Base-by-base conservation (phyloP, 2,329 filamentous ascomycete species). In the Chaetomium strumarium region DNA sequence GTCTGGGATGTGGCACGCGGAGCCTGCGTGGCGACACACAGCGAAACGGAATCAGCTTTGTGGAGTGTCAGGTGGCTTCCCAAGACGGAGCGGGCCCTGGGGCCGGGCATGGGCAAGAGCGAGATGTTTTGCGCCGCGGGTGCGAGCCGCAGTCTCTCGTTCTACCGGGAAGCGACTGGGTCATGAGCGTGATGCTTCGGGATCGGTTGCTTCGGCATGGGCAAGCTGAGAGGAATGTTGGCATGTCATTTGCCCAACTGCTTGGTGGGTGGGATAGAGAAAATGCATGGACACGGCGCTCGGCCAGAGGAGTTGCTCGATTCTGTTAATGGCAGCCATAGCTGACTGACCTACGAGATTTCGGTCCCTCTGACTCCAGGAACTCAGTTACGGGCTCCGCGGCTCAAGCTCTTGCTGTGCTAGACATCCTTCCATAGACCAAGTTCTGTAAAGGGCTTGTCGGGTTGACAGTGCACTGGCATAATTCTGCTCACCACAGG, bases 1-100 rank as follows among this genome's bases (percentile, higher is more conserved):
- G 88, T 97, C 30, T 99, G 93, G 93, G 92, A 89, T 30, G 81
- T 96, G 54, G 90, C 96, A 63, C 81, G 84, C 33, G 80, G 83
- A 52, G 77, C 78, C 5, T 97, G 93, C 66, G 93, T 99, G 41
- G 90, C 92, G 12, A 99, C 93, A 10, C 90, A 96, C 67, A 91
- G 86, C 53, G 91, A 97, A 72, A 90, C 88, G 6, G 91, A 92
- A 58, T 87, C 88, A 70, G 80, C 84, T 0, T 67, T 97, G 2
- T 96, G 91, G 87, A 81, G 83, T 50, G 88, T 91, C 29, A 85
- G 83, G 64, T 95, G 90, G 90, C 70, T 95, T 55, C 87, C 87
- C 11, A 90, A 87, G 72, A 79, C 79, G 1, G 74, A 72, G 16
- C 73, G 71, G 50, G 75, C 74, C 0, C 50, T 63, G 12, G 64